Evolutionary conservation across 2,329 filamentous ascomycete genomes (phyloP).

Genomic region (Hypoxylon sp.): DNA sequence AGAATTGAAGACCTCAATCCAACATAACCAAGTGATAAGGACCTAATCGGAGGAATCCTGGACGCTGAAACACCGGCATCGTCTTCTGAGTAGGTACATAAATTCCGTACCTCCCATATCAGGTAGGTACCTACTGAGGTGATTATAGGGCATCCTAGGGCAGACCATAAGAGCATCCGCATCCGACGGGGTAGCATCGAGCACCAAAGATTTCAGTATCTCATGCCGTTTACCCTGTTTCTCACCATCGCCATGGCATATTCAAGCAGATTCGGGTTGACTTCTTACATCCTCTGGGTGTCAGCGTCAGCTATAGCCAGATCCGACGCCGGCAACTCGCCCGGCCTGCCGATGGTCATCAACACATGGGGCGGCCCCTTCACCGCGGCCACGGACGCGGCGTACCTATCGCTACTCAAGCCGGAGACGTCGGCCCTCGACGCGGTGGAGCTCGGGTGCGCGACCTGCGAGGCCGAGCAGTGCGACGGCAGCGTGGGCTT

Average conservation of each 20-base stretch:
- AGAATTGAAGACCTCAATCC: neutral
- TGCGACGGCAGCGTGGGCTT: slow-evolving; percentile 68
- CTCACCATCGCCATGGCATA: slow-evolving; percentile 35
- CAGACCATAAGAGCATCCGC: neutral
- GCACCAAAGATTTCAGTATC: slow-evolving; percentile 19
- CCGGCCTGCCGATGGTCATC: slow-evolving; percentile 62
- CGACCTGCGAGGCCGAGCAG: slow-evolving; percentile 63
- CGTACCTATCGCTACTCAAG: slow-evolving; percentile 56
- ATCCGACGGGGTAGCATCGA: neutral
- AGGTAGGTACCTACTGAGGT: neutral
- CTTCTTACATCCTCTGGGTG: slow-evolving; percentile 30
- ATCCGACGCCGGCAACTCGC: slow-evolving; percentile 46
- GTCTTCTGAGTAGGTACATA: neutral
- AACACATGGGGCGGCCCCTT: slow-evolving; percentile 69
- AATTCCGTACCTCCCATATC: too few relatives aligned
- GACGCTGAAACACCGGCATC: slow-evolving; percentile 26
- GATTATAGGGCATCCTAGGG: too few relatives aligned
- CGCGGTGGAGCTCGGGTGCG: slow-evolving; percentile 64
- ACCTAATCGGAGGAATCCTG: slow-evolving; percentile 42
- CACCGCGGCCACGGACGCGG: slow-evolving; percentile 64
- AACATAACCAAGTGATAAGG: slow-evolving; percentile 38
- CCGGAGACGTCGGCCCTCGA: slow-evolving; percentile 58
- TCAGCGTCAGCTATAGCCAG: slow-evolving; percentile 13
- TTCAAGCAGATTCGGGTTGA: slow-evolving; percentile 28
- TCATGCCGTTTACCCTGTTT: slow-evolving; percentile 27